phyloP scores from a whole-genome alignment of 345 rosid genomes.

The Lagerstroemia speciosa region DNA sequence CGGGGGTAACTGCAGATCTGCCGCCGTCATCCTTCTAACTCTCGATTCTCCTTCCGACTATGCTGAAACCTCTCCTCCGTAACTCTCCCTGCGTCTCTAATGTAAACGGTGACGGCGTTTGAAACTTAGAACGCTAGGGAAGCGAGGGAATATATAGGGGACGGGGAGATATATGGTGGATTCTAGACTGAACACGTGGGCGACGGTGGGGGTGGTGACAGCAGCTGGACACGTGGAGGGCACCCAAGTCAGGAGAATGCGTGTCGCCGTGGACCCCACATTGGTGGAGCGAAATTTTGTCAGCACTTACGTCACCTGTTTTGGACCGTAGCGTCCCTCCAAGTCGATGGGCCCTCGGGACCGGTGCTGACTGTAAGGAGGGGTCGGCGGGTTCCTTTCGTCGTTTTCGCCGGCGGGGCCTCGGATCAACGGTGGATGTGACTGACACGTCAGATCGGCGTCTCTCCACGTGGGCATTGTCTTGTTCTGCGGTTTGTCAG shows the following conservation, averaged over 20 bases:
- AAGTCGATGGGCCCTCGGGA: background rate
- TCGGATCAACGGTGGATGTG: background rate
- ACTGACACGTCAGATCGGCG: background rate
- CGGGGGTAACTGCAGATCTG: slow-evolving; percentile 57
- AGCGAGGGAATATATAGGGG: slow-evolving; percentile 41
- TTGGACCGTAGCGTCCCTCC: slow-evolving; percentile 44
- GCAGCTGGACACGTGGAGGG: slow-evolving; percentile 48
- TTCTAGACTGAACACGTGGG: slow-evolving; percentile 30
- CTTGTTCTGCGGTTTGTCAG: background rate
- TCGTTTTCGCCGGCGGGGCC: background rate
- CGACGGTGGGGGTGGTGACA: slow-evolving; percentile 14
- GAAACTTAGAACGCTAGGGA: slow-evolving; percentile 50
- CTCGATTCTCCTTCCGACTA: background rate
- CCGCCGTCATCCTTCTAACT: slow-evolving; percentile 21
- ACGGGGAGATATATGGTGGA: slow-evolving; percentile 20
- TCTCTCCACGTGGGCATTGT: background rate
- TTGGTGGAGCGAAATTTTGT: slow-evolving; percentile 39
- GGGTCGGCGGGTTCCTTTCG: background rate
- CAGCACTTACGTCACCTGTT: slow-evolving; percentile 69
- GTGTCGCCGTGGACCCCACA: slow-evolving; percentile 22
- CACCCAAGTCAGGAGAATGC: slow-evolving; percentile 29
- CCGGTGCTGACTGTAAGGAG: background rate
- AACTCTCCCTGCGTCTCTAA: background rate
- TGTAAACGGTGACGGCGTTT: slow-evolving; percentile 39
- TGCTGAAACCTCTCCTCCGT: too few species aligned